Evolutionary conservation across 2,329 filamentous ascomycete species (phyloP), one percentile per base, ranked within the genome.

Genomic region (Dactylonectria estremocensis): DNA sequence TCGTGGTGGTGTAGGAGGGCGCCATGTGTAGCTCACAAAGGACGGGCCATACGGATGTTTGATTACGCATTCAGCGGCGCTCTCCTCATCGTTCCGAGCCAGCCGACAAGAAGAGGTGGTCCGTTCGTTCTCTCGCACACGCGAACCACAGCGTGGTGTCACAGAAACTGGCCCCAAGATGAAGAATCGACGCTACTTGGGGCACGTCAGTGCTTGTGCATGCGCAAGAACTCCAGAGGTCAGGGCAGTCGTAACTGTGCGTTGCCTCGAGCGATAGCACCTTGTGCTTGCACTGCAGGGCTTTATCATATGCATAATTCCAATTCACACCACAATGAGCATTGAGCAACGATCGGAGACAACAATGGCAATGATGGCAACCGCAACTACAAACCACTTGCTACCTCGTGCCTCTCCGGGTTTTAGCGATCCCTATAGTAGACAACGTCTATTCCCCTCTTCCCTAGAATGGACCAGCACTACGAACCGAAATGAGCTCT

Each of bases 31-130:
- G 61, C 57, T 66, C 56, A 61, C 18, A 46, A 49, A 53, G 53
- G 61, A 45, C 54, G 67, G 65, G 35, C 57, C 63, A 67, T 67
- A 61, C 53, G 46, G 52, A 50, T 64, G 64, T 72, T 76, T 75
- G 58, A 76, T 75, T 75, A 68, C 66, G 49, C 48, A 2, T 61
- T 50, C 13, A 63, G 58, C 57, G 57, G 52, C 57, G 64, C 55
- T 67, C 43, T 65, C 65, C 50, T 64, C 61, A 70, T 60, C 61
- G 31, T 24, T 54, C 33, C 66, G 52, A 55, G 45, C 48, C 18
- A 57, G 60, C 54, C 65, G 61, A 52, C 48, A 35, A 70, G 63
- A 67, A 59, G 53, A 50, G 62, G 64, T 61, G 72, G 68, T 65
- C 68, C 50, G 70, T 72, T 68, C 71, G 61, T 69, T 50, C 35